Conservation (phyloP, 176 grass and related monocot genomes). For the Ampelocalamus luodianensis region DNA sequence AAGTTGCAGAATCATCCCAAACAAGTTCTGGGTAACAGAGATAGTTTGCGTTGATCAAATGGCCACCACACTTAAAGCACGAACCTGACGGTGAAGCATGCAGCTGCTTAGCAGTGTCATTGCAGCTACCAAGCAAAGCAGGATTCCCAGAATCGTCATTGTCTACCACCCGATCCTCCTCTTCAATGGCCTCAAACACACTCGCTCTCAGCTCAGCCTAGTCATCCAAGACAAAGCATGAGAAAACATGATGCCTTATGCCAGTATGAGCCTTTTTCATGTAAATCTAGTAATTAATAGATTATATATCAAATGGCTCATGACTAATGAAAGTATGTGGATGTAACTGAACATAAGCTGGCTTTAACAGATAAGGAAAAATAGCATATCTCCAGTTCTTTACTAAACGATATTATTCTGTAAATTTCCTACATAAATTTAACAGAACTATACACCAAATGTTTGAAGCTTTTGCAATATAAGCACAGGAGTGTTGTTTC, state of each 20-base stretch:
- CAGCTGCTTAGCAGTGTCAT: slow-evolving; percentile 75
- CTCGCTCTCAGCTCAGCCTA: slow-evolving; percentile 83
- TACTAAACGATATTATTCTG: neutral
- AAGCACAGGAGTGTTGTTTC: too few species aligned
- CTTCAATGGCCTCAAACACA: slow-evolving; percentile 93
- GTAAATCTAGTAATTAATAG: neutral
- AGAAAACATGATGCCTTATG: slow-evolving; percentile 13
- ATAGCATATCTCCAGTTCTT: neutral
- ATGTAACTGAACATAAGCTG: neutral
- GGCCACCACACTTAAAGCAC: neutral
- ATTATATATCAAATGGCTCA: neutral
- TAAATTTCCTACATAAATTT: neutral
- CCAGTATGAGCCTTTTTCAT: neutral
- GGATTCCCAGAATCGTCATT: slow-evolving; percentile 63
- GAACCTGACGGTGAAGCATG: slow-evolving; percentile 89
- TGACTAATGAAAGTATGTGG: neutral
- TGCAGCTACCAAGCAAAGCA: slow-evolving; percentile 82
- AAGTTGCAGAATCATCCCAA: neutral
- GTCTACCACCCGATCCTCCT: slow-evolving; percentile 71
- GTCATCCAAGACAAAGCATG: slow-evolving; percentile 33
- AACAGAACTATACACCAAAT: neutral
- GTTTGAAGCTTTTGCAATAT: too few species aligned
- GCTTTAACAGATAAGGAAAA: neutral
- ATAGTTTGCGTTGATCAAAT: neutral
- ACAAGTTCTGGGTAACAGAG: neutral